phyloP scores from a whole-genome alignment of 2,329 filamentous ascomycete genomes.

The Parafenestella ontariensis region DNA sequence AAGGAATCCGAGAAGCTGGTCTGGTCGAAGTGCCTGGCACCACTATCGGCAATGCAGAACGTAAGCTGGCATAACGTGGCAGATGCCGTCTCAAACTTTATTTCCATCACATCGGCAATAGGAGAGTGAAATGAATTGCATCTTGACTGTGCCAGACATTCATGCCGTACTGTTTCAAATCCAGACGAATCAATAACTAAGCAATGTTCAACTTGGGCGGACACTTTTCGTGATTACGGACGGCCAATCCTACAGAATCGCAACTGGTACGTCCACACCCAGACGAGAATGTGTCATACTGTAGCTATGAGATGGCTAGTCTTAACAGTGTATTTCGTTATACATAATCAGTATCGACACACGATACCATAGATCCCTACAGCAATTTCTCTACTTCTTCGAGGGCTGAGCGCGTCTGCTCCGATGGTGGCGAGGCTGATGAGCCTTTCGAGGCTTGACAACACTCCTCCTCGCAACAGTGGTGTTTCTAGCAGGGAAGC shows the following conservation, averaged over 20 bases:
- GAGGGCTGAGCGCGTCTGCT: not conserved
- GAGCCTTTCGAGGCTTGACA: not conserved
- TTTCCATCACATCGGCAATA: not conserved
- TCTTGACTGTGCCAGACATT: not conserved
- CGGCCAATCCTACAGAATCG: too few relatives aligned
- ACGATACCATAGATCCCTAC: not conserved
- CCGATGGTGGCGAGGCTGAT: not conserved
- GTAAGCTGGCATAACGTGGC: constrained; percentile 8
- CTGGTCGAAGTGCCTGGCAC: constrained; percentile 5
- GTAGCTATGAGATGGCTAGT: too few relatives aligned
- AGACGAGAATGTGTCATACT: too few relatives aligned
- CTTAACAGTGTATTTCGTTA: not conserved
- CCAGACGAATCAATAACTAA: too few relatives aligned
- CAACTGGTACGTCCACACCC: too few relatives aligned
- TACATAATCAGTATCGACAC: not conserved
- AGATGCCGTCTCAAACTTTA: not conserved
- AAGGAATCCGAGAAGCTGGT: not conserved
- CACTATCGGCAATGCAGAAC: too few relatives aligned
- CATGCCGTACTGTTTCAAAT: too few relatives aligned
- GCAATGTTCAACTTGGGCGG: too few relatives aligned
- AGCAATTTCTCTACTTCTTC: not conserved
- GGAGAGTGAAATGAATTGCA: not conserved
- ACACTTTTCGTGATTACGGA: too few relatives aligned
- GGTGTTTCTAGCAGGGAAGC: constrained; percentile 34
- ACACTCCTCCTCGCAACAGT: constrained; percentile 11